Evolutionary conservation across 2,329 filamentous ascomycete genomes (phyloP).

Genomic region (Claviceps pazoutovae): DNA sequence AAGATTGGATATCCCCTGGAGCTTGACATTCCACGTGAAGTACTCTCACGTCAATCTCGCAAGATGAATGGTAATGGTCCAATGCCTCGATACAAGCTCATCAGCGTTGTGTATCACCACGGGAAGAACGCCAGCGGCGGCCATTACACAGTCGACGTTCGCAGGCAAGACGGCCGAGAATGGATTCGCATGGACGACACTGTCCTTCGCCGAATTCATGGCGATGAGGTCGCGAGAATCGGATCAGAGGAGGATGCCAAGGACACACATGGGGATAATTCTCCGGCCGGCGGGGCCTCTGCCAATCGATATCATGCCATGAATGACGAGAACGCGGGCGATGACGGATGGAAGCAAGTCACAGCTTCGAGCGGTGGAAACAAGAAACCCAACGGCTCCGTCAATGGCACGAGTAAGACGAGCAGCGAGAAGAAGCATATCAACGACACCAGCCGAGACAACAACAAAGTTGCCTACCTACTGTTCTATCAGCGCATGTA

Average conservation of each 20-base stretch:
- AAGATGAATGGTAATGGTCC: constrained; percentile 50
- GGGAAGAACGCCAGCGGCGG: constrained; percentile 92
- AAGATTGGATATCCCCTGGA: constrained; percentile 91
- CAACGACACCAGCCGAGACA: constrained; percentile 64
- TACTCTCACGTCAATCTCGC: constrained; percentile 62
- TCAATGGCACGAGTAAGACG: constrained; percentile 48
- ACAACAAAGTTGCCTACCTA: constrained; percentile 95
- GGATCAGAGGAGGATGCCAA: constrained; percentile 66
- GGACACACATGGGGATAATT: constrained; percentile 26
- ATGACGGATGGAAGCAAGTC: constrained; percentile 77
- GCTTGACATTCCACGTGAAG: constrained; percentile 82
- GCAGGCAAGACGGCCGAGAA: constrained; percentile 83
- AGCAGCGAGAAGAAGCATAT: constrained; percentile 42
- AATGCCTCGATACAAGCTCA: constrained; percentile 72
- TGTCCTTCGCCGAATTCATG: constrained; percentile 67
- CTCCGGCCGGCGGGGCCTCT: constrained; percentile 21
- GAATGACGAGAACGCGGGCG: constrained; percentile 51
- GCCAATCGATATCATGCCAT: constrained; percentile 64
- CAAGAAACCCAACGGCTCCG: constrained; percentile 55
- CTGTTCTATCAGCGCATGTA: constrained; percentile 80
- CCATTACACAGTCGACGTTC: constrained; percentile 95
- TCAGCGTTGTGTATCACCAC: constrained; percentile 89
- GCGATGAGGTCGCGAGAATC: constrained; percentile 78
- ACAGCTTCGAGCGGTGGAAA: constrained; percentile 43
- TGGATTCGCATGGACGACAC: constrained; percentile 97